These are phyloP conservation scores for Quercus phellos DNA, from an alignment of 331 rosid species.

Conservation along the genomic window DNA sequence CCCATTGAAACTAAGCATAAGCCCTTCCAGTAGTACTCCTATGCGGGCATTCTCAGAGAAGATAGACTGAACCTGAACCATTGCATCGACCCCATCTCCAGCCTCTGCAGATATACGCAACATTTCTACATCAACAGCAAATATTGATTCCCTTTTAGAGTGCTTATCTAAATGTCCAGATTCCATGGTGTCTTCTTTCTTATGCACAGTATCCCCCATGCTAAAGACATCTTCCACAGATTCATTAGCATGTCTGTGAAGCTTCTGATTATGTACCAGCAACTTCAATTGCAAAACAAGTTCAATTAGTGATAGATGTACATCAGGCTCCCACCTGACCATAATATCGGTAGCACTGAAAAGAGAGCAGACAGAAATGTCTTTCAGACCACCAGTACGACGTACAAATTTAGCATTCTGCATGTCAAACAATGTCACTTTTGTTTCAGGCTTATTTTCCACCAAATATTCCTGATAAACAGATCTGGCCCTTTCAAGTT, in stretches of 20 bases:
- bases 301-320: slow-evolving; percentile 71
- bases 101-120: slow-evolving; percentile 72
- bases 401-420: slow-evolving; percentile 93
- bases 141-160: slow-evolving; percentile 82
- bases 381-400: slow-evolving; percentile 86
- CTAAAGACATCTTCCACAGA: slow-evolving; percentile 31
- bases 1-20: slow-evolving; percentile 69
- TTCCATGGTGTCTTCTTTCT: slow-evolving; percentile 44
- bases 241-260: slow-evolving; percentile 47
- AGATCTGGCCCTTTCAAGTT: slow-evolving; percentile 90
- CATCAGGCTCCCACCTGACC: slow-evolving; percentile 93
- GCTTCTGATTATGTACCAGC: slow-evolving; percentile 65
- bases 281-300: slow-evolving; percentile 71
- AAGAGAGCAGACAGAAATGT: slow-evolving; percentile 89
- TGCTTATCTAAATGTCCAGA: slow-evolving; percentile 58
- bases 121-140: slow-evolving; percentile 92
- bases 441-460: slow-evolving; percentile 55
- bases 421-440: slow-evolving; percentile 78
- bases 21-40: slow-evolving; percentile 97
- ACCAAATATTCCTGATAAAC: slow-evolving; percentile 75
- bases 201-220: slow-evolving; percentile 43
- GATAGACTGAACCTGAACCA: slow-evolving; percentile 91
- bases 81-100: slow-evolving; percentile 93
- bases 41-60: slow-evolving; percentile 97
- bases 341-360: slow-evolving; percentile 94